Percentiles rank a stretch among this genome's conserved stretches.
phyloP scores from a whole-genome alignment of 106 monocot species.

The Ottelia alismoides region DNA sequence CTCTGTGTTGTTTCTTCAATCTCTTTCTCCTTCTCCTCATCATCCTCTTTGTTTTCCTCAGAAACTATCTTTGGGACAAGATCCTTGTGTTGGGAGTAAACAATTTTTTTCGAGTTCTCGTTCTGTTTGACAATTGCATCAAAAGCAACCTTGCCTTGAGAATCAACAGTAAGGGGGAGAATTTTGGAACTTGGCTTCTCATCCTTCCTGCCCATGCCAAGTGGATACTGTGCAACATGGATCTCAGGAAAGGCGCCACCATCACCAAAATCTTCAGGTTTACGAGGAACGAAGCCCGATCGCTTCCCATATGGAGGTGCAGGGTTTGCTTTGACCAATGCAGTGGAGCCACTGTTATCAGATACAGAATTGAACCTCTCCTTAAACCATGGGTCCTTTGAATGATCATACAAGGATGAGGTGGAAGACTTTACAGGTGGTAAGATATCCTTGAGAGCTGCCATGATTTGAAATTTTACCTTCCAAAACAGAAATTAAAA shows the following conservation, averaged over 20 bases:
- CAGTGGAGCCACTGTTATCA: not conserved
- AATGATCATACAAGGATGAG: constrained; percentile 57
- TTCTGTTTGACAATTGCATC: constrained; percentile 88
- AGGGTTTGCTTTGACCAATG: constrained; percentile 19
- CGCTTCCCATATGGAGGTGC: constrained; percentile 75
- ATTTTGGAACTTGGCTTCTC: constrained; percentile 71
- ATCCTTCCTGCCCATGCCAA: too few relatives aligned
- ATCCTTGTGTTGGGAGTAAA: too few relatives aligned
- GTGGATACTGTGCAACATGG: too few relatives aligned
- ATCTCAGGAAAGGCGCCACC: too few relatives aligned
- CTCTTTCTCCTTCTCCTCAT: too few relatives aligned
- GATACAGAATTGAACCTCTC: constrained; percentile 42
- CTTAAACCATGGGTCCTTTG: constrained; percentile 80
- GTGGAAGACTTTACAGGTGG: constrained; percentile 54
- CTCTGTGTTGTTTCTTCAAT: too few relatives aligned
- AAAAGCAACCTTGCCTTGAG: constrained; percentile 65
- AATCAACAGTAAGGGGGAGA: constrained; percentile 71
- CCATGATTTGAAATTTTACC: too few relatives aligned
- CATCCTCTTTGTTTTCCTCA: too few relatives aligned
- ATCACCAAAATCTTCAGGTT: too few relatives aligned
- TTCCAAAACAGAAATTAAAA: too few relatives aligned
- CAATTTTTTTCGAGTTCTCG: too few relatives aligned
- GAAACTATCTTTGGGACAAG: too few relatives aligned
- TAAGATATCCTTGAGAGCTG: constrained; percentile 71
- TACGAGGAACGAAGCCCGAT: constrained; percentile 66